Evolutionary conservation across 1,284 basidiomycete species (phyloP), one percentile per base, ranked within the genome.

Genomic region (Lentinus polychrous): DNA sequence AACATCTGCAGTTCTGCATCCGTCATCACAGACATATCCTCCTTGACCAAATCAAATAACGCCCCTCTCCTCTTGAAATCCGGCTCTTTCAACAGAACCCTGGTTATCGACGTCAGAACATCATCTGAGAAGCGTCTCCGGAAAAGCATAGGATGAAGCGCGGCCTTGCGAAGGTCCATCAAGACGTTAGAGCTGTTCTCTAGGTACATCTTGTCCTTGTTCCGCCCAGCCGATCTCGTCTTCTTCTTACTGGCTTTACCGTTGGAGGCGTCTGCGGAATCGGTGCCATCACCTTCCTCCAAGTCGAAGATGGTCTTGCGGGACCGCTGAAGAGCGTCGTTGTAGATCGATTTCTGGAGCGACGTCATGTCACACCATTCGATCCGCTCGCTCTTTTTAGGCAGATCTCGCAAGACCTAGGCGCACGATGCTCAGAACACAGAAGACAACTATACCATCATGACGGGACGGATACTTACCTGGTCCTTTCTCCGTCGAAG

Each of bases 131-230:
- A 99, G 6, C 79, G 74, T 17, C 79, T 80, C 17, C 96, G 79
- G 74, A 99, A 98, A 3, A 99, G 75, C 81, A 99, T 86, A 2
- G 96, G 95, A 67, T 99, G 96, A 40, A 86, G 89, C 0, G 95
- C 89, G 1, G 95, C 95, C 68, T 99, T 98, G 37, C 93, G 81
- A 27, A 97, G 74, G 61, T 95, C 93, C 94, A 97, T 97, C 41
- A 98, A 74, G 39, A 98, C 92, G 64, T 97, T 92, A 1, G 87
- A 78, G 52, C 82, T 86, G 60, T 86, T 88, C 66, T 90, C 90
- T 7, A 79, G 66, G 55, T 86, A 86, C 57, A 81, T 73, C 64
- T 83, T 84, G 55, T 81, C 80, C 65, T 83, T 86, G 17, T 71
- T 62, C 43, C 74, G 73, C 27, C 68, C 58, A 42, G 60, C 70